Evolutionary conservation across 1,284 basidiomycete genomes (phyloP), one percentile per base, ranked within the genome.

Genomic region (Ustilago loliicola): DNA sequence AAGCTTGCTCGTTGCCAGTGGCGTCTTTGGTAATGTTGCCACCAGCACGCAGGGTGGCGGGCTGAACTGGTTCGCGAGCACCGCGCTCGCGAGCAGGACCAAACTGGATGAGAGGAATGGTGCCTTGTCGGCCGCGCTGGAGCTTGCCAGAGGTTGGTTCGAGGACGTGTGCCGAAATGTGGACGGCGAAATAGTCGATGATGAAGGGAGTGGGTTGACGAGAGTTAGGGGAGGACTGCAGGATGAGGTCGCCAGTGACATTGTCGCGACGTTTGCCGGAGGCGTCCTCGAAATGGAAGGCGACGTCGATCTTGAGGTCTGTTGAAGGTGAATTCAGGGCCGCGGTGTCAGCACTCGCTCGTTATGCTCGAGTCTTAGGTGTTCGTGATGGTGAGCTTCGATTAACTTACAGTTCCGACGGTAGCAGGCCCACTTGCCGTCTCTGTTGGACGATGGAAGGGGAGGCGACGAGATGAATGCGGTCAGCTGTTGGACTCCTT

Each of bases 391-490:
- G 36, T 11, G 9, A 10, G 36, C 36, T 3, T 38, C 8, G 9
- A 19, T 2, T 15, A 34, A 53, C 51, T 34, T 53, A 48, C 38
- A 78, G 59, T 78, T 78, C 10, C 76, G 71, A 42, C 76, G 76
- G 42, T 78, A 78, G 53, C 76, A 78, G 13, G 76, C 76, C 76
- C 76, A 78, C 25, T 78, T 78, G 21, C 72, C 76, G 34, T 78
- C 76, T 3, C 51, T 53, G 51, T 13, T 25, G 40, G 19, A 17
- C 19, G n/a, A 11, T 58, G 50, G 29, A 38, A 15, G 29, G 4
- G 10, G 51, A 32, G 5, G 30, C 27, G 17, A 51, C 17, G 48
- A 19, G 30, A 9, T 17, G 27, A 27, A 10, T 21, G 17, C 23
- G 27, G 48, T 50, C 48, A 50, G 48, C 48, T 27, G 17, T 17